Percentiles rank a stretch among this genome's conserved stretches.
phyloP scores from a whole-genome alignment of 208 protist species.

The Borovskyia barvae region DNA sequence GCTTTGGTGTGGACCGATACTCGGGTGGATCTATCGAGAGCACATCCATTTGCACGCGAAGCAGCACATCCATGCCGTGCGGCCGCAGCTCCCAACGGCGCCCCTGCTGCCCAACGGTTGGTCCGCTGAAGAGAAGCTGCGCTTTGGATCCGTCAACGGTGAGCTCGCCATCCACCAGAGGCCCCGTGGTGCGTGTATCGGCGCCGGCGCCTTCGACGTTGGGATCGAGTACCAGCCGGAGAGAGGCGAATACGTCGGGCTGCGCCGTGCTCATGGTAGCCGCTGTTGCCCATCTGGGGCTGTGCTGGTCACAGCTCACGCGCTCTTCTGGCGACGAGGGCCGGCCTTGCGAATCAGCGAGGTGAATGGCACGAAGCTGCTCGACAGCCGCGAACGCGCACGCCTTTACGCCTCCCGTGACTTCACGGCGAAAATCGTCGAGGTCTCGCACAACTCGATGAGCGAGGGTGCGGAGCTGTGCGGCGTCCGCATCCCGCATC shows the following conservation, averaged over 20 bases:
- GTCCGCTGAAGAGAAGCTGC: slow-evolving; percentile 16
- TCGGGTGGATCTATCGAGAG: slow-evolving; percentile 2
- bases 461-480: slow-evolving; percentile 5
- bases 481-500: background rate
- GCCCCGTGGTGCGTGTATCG: background rate
- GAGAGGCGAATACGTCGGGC: too few relatives aligned
- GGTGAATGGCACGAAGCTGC: too few relatives aligned
- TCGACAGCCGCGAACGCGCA: background rate
- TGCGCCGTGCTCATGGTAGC: too few relatives aligned
- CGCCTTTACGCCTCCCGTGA: background rate
- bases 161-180: slow-evolving; percentile 15
- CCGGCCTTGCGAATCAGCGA: too few relatives aligned
- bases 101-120: slow-evolving; percentile 11
- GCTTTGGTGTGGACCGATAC: background rate
- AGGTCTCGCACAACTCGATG: slow-evolving; percentile 16
- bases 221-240: too few relatives aligned
- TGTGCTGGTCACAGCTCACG: too few relatives aligned
- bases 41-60: slow-evolving; percentile 19
- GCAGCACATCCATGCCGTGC: slow-evolving; percentile 19
- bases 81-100: slow-evolving; percentile 24
- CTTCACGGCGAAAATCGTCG: slow-evolving; percentile 6
- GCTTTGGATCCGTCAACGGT: slow-evolving; percentile 4
- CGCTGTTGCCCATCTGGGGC: too few relatives aligned
- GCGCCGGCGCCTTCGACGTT: too few relatives aligned
- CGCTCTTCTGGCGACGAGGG: too few relatives aligned